phyloP scores from a whole-genome alignment of 768 basidiomycete genomes.

The Strobilomyces echinocephalus region DNA sequence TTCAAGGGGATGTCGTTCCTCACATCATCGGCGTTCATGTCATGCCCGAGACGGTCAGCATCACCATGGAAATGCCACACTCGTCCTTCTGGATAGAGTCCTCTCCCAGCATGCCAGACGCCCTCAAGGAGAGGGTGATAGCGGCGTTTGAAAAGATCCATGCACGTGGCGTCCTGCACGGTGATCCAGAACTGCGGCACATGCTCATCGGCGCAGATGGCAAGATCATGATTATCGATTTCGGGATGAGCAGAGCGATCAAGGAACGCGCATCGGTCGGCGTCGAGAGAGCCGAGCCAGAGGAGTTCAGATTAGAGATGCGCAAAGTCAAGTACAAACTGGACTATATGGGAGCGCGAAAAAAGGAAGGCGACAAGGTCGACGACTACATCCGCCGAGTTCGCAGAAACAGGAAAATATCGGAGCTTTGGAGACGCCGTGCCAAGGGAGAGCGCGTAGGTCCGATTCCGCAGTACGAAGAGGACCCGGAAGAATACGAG shows the following conservation, averaged over 20 bases:
- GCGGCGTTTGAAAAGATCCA: conserved; percentile 48
- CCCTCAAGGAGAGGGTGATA: conserved; percentile 49
- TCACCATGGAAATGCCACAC: conserved; percentile 54
- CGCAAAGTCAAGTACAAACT: conserved; percentile 53
- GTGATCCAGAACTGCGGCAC: conserved; percentile 44
- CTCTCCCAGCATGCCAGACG: conserved; percentile 49
- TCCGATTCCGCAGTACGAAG: conserved; percentile 28
- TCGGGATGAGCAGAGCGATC: conserved; percentile 38
- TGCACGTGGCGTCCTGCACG: conserved; percentile 44
- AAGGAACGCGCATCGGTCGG: conserved; percentile 29
- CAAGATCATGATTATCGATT: conserved; percentile 51
- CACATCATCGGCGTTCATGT: conserved; percentile 47
- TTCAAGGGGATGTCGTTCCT: conserved; percentile 53
- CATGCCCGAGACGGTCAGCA: conserved; percentile 34
- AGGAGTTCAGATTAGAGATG: conserved; percentile 48
- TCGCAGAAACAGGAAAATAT: conserved; percentile 26
- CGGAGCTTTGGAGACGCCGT: conserved; percentile 27
- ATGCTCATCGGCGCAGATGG: conserved; percentile 54
- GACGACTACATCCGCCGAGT: conserved; percentile 27
- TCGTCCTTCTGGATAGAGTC: conserved; percentile 59
- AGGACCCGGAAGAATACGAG: conserved; percentile 31
- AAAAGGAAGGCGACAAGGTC: conserved; percentile 33
- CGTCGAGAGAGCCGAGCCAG: conserved; percentile 34
- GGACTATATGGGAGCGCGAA: conserved; percentile 38
- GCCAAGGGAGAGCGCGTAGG: conserved; percentile 26